phyloP scores from a whole-genome alignment of 768 basidiomycete species.

The Wakefieldia striispora region DNA sequence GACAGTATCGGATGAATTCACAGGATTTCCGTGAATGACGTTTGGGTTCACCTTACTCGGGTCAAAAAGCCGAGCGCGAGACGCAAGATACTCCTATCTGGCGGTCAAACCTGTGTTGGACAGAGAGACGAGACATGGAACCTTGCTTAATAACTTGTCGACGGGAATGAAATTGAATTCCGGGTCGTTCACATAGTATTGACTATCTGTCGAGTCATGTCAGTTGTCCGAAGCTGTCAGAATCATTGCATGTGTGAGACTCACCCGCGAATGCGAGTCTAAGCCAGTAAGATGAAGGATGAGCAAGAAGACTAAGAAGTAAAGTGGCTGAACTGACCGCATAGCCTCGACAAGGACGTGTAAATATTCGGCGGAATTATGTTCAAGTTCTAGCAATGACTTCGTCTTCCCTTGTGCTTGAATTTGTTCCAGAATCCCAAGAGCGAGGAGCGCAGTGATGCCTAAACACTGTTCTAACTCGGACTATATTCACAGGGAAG shows the following conservation, averaged over 20 bases:
- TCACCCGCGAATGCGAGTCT: constrained; percentile 75
- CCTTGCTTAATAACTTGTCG: constrained; percentile 81
- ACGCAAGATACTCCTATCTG: constrained; percentile 76
- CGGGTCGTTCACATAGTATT: constrained; percentile 92
- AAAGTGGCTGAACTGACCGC: constrained; percentile 44
- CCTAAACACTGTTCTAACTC: constrained; percentile 36
- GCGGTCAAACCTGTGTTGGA: not conserved
- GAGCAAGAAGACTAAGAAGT: not conserved
- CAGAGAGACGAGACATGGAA: constrained; percentile 21
- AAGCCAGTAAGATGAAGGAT: not conserved
- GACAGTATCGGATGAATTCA: constrained; percentile 88
- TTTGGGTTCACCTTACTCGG: constrained; percentile 59
- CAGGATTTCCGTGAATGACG: constrained; percentile 76
- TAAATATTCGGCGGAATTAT: constrained; percentile 88
- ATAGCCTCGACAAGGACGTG: constrained; percentile 86
- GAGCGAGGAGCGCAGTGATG: constrained; percentile 88
- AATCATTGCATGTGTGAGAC: constrained; percentile 7
- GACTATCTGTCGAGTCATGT: constrained; percentile 52
- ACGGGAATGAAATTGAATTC: constrained; percentile 76
- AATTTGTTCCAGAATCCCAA: constrained; percentile 88
- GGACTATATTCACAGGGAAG: not conserved
- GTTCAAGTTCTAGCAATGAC: constrained; percentile 76
- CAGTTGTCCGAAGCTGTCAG: not conserved
- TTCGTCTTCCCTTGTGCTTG: constrained; percentile 69
- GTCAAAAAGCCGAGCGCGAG: constrained; percentile 79